These are phyloP conservation scores for Fragilaria crotonensis DNA, from an alignment of 108 stramenopile species.

Conservation along the genomic window DNA sequence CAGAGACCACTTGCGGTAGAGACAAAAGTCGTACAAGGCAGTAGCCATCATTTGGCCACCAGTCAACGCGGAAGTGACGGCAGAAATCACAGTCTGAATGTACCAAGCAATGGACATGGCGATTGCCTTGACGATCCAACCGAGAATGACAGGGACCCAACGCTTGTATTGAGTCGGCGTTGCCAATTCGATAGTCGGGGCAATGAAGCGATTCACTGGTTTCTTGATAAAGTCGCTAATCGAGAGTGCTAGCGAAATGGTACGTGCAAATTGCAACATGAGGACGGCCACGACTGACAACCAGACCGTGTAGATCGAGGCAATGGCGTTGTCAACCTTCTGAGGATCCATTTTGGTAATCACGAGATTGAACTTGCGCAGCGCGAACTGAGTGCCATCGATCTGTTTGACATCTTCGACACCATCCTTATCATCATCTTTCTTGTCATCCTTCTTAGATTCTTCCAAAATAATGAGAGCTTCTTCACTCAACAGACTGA, in stretches of 20 bases:
- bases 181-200: conserved; percentile 50
- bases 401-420: conserved; percentile 70
- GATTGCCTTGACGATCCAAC: conserved; percentile 56
- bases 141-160: conserved; percentile 66
- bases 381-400: conserved; percentile 43
- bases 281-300: conserved; percentile 87
- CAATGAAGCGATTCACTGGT: conserved; percentile 52
- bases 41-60: conserved; percentile 89
- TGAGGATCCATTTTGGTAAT: conserved; percentile 84
- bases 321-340: conserved; percentile 60
- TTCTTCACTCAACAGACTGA: conserved; percentile 60
- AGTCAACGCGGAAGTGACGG: conserved; percentile 77
- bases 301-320: conserved; percentile 70
- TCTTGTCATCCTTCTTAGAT: conserved; percentile 83
- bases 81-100: conserved; percentile 81
- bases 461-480: conserved; percentile 63
- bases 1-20: conserved; percentile 24
- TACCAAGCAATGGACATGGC: conserved; percentile 90
- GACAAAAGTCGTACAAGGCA: conserved; percentile 37
- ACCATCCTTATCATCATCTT: conserved; percentile 82
- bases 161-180: conserved; percentile 79
- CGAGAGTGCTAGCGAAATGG: conserved; percentile 77
- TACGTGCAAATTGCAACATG: conserved; percentile 80
- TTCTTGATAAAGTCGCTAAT: conserved; percentile 75
- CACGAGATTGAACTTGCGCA: conserved; percentile 81